These are phyloP conservation scores for Neonectria punicea DNA, from an alignment of 2,329 filamentous ascomycete genomes.

Conservation along the genomic window DNA sequence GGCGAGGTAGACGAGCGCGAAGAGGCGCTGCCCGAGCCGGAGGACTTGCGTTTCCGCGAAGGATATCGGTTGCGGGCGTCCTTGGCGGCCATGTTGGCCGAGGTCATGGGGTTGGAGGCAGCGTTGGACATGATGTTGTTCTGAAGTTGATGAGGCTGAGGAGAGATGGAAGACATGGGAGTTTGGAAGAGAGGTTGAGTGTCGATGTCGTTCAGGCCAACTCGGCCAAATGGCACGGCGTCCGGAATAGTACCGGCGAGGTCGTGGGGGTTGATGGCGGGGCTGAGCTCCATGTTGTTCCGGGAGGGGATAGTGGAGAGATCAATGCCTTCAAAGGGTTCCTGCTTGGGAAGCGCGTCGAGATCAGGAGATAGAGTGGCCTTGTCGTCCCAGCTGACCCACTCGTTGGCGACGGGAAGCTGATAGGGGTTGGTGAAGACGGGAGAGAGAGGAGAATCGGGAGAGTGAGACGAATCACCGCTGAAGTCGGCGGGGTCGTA, in stretches of 20 bases:
- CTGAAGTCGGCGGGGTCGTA: constrained; percentile 45
- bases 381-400: constrained; percentile 44
- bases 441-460: constrained; percentile 42
- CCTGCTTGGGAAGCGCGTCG: constrained; percentile 42
- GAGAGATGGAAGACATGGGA: constrained; percentile 41
- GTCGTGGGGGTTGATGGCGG: constrained; percentile 43
- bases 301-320: constrained; percentile 40
- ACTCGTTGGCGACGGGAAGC: constrained; percentile 42
- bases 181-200: constrained; percentile 43
- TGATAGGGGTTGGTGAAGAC: constrained; percentile 43
- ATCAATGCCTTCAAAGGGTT: constrained; percentile 42
- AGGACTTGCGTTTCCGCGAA: constrained; percentile 48
- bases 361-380: constrained; percentile 42
- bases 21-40: constrained; percentile 42
- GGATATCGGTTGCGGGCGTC: constrained; percentile 39
- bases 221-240: constrained; percentile 41
- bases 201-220: constrained; percentile 43
- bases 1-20: constrained; percentile 55
- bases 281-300: constrained; percentile 44
- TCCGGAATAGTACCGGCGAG: constrained; percentile 40
- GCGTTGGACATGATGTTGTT: constrained; percentile 35
- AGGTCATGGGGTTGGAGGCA: constrained; percentile 31
- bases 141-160: constrained; percentile 38
- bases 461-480: constrained; percentile 43
- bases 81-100: constrained; percentile 29